These are phyloP conservation scores for Aspergillus sp. DNA, from an alignment of 2,329 filamentous ascomycete species.

Conservation along the genomic window DNA sequence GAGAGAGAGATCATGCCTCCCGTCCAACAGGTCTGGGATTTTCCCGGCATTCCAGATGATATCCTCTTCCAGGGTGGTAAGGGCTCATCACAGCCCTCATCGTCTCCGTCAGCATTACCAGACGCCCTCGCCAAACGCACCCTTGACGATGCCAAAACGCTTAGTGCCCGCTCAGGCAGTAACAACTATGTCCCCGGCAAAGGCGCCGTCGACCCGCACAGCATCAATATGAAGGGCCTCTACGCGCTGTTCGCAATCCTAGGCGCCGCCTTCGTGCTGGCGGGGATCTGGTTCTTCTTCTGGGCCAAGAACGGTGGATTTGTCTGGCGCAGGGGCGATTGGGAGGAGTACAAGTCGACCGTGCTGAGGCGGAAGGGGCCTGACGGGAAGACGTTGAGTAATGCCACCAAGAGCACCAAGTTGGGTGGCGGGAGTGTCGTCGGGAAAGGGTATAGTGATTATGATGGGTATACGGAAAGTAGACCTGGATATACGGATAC, in stretches of 20 bases:
- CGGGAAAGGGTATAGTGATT: constrained; percentile 54
- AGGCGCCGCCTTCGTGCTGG: constrained; percentile 64
- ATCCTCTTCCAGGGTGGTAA: constrained; percentile 9
- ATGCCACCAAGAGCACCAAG: constrained; percentile 71
- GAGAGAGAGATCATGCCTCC: constrained; percentile 23
- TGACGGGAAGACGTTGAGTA: constrained; percentile 75
- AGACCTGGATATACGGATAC: constrained; percentile 29
- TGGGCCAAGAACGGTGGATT: constrained; percentile 96
- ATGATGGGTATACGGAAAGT: constrained; percentile 29
- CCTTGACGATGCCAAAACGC: constrained; percentile 14
- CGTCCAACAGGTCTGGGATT: constrained; percentile 15
- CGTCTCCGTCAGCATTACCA: constrained; percentile 1
- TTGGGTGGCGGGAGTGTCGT: constrained; percentile 79
- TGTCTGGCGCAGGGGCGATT: constrained; percentile 73
- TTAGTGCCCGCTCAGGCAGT: constrained; percentile 21
- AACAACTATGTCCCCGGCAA: constrained; percentile 22
- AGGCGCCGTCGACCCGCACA: constrained; percentile 33
- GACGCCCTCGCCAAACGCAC: neutral
- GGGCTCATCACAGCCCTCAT: constrained; percentile 4
- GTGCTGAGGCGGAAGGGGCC: constrained; percentile 82
- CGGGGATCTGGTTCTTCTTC: constrained; percentile 95
- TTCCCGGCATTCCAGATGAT: constrained; percentile 15
- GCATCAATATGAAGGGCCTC: constrained; percentile 52
- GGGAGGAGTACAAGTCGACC: constrained; percentile 97
- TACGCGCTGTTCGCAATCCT: constrained; percentile 82